Conservation (phyloP, 306 rosid genomes). For the Rosa persica region DNA sequence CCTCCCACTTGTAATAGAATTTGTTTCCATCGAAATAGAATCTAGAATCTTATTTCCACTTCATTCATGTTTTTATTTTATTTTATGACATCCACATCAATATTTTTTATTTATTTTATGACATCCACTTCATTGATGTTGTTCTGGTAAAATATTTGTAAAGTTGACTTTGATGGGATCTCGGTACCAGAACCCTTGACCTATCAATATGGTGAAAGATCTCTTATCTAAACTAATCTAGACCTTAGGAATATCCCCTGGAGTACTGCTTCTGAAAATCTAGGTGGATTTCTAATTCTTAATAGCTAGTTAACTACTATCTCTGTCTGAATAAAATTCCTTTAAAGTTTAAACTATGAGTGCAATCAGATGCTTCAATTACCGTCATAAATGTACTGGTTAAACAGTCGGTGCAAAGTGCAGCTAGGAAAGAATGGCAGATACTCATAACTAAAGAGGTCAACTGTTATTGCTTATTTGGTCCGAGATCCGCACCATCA, state of each 20-base stretch:
- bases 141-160: neutral
- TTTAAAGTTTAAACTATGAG: neutral
- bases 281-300: neutral
- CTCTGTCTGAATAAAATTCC: neutral
- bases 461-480: too few relatives aligned
- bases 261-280: neutral
- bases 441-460: too few relatives aligned
- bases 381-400: neutral
- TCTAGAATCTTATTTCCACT: neutral
- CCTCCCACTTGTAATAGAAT: conserved; percentile 27
- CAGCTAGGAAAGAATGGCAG: neutral
- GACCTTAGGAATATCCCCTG: neutral
- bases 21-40: conserved; percentile 18
- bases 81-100: too few relatives aligned
- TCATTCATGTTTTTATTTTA: neutral
- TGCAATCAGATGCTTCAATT: conserved; percentile 1
- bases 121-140: neutral
- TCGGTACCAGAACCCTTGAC: neutral
- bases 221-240: neutral
- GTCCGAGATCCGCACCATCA: neutral
- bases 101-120: too few relatives aligned
- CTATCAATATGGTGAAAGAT: neutral
- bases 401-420: neutral
- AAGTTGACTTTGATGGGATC: conserved; percentile 5
- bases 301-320: neutral